phyloP scores from a whole-genome alignment of 345 rosid genomes.

The Cardamine resedifolia region DNA sequence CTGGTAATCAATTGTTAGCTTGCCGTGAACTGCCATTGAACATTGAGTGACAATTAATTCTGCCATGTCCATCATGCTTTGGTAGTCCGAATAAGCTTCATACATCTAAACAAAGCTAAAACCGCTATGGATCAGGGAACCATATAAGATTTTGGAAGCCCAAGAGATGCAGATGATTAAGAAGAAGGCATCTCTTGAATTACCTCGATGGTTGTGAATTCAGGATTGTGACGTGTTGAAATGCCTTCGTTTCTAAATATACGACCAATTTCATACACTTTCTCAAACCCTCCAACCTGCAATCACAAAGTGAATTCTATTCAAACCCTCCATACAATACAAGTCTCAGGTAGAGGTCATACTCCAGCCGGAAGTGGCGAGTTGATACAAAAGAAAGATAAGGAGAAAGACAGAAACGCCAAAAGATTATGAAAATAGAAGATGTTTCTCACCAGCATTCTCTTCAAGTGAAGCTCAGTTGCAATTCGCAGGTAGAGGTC shows the following conservation, averaged over 20 bases:
- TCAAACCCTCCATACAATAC: not conserved
- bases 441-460: conserved; percentile 73
- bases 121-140: conserved; percentile 8
- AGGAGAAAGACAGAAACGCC: not conserved
- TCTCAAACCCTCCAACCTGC: conserved; percentile 99
- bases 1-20: conserved; percentile 81
- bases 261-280: conserved; percentile 93
- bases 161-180: conserved; percentile 7
- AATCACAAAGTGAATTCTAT: conserved; percentile 28
- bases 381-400: conserved; percentile 15
- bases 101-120: conserved; percentile 62
- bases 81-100: conserved; percentile 92
- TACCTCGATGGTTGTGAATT: conserved; percentile 98
- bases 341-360: conserved; percentile 1
- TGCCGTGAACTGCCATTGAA: conserved; percentile 77
- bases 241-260: conserved; percentile 97
- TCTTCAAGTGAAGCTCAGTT: conserved; percentile 93
- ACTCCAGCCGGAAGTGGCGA: not conserved
- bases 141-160: conserved; percentile 18
- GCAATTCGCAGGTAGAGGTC: conserved; percentile 94
- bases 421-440: not conserved
- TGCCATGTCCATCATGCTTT: conserved; percentile 89
- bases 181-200: conserved; percentile 17
- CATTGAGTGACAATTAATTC: conserved; percentile 82
- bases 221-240: conserved; percentile 98